These are phyloP conservation scores for Nissolia schottii DNA, from an alignment of 306 rosid genomes.

Conservation along the genomic window DNA sequence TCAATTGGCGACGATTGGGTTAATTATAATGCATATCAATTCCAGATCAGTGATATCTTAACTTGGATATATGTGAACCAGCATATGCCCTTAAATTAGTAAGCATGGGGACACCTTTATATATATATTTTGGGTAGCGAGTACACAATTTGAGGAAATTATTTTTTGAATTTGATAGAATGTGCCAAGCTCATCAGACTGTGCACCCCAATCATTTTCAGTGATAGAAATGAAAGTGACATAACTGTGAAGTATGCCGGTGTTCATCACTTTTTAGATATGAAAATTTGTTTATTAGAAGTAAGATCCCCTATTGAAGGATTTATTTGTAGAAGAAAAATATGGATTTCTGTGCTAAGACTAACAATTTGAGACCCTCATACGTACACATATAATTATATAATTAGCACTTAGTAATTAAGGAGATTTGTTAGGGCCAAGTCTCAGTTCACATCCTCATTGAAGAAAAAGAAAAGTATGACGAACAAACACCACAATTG, in stretches of 20 bases:
- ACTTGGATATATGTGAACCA: neutral
- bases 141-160: neutral
- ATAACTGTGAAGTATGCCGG: neutral
- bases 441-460: neutral
- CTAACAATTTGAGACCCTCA: neutral
- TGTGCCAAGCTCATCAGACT: neutral
- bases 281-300: neutral
- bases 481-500: neutral
- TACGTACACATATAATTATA: neutral
- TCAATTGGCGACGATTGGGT: neutral
- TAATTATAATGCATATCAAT: neutral
- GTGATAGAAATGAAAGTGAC: constrained; percentile 13
- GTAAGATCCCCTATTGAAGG: neutral
- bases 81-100: constrained; percentile 6
- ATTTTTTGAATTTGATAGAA: neutral
- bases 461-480: neutral
- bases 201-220: constrained; percentile 10
- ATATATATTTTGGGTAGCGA: neutral
- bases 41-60: constrained; percentile 9
- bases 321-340: neutral
- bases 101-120: neutral
- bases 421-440: neutral
- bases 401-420: no score
- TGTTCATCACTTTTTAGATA: neutral
- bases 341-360: neutral